phyloP scores from a whole-genome alignment of 1,284 basidiomycete species.

The Microbotryum intermedium region DNA sequence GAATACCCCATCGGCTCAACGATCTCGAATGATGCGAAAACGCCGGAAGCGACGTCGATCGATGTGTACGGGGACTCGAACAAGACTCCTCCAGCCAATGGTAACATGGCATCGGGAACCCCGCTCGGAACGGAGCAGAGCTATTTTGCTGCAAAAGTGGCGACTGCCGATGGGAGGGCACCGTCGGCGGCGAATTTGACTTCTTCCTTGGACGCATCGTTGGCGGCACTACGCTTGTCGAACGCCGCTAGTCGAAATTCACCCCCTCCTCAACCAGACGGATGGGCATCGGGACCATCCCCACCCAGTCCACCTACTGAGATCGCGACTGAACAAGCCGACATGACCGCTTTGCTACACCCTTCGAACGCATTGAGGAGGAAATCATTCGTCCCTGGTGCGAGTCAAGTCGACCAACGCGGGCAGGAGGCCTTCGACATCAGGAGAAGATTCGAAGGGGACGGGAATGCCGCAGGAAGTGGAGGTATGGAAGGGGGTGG shows the following conservation, averaged over 20 bases:
- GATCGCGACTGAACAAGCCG: no score
- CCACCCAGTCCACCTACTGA: background rate
- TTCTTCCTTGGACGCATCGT: background rate
- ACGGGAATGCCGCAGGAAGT: background rate
- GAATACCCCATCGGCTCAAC: background rate
- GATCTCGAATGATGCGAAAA: background rate
- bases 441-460: background rate
- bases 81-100: background rate
- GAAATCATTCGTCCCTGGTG: slow-evolving; percentile 4
- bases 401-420: background rate
- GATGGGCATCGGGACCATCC: background rate
- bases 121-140: background rate
- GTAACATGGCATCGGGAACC: background rate
- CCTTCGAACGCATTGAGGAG: background rate
- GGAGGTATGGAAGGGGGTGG: background rate
- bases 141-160: slow-evolving; percentile 14
- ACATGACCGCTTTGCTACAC: no score
- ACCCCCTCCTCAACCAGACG: background rate
- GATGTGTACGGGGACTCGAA: background rate
- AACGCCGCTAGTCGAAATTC: background rate
- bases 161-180: background rate
- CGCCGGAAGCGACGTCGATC: background rate
- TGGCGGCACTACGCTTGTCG: background rate
- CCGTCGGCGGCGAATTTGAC: background rate
- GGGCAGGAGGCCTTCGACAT: background rate